Conservation (phyloP, 495 filamentous ascomycete species). For the Xylaria bambusicola region DNA sequence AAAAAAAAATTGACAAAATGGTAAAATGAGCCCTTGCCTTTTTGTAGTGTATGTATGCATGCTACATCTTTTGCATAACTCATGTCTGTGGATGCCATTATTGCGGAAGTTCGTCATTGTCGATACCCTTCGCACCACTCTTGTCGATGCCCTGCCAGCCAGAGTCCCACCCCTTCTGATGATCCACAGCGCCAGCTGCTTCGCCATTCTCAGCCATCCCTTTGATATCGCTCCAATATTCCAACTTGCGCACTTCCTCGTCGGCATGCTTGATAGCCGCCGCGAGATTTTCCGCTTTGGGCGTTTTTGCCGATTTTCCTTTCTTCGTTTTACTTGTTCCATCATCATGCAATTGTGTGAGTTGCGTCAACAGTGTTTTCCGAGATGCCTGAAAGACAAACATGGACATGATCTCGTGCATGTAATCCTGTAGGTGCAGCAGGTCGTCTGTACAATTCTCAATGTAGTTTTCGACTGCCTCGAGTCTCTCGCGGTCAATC, state of each 20-base stretch:
- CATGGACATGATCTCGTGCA: conserved; percentile 79
- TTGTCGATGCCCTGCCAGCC: conserved; percentile 47
- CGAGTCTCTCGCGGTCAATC: conserved; percentile 89
- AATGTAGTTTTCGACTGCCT: conserved; percentile 76
- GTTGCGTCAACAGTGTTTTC: conserved; percentile 66
- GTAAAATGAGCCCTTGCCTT: background rate
- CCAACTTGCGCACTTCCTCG: conserved; percentile 64
- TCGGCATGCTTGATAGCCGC: conserved; percentile 64
- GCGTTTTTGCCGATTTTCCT: conserved; percentile 27
- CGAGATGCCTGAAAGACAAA: conserved; percentile 91
- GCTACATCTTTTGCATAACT: background rate
- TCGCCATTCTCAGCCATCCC: conserved; percentile 58
- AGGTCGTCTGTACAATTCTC: conserved; percentile 79
- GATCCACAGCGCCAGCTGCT: conserved; percentile 47
- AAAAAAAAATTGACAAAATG: no score
- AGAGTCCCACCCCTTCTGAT: conserved; percentile 46
- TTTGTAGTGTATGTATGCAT: no score
- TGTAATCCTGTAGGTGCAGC: conserved; percentile 71
- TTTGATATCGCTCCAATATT: conserved; percentile 77
- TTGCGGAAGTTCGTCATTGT: conserved; percentile 20
- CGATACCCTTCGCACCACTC: conserved; percentile 35
- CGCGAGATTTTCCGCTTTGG: conserved; percentile 54
- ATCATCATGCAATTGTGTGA: conserved; percentile 65
- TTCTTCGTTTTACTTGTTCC: conserved; percentile 37
- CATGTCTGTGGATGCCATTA: background rate